Evolutionary conservation across 1,139 yeast genomes (phyloP).

Genomic region (Candida mesenterica): DNA sequence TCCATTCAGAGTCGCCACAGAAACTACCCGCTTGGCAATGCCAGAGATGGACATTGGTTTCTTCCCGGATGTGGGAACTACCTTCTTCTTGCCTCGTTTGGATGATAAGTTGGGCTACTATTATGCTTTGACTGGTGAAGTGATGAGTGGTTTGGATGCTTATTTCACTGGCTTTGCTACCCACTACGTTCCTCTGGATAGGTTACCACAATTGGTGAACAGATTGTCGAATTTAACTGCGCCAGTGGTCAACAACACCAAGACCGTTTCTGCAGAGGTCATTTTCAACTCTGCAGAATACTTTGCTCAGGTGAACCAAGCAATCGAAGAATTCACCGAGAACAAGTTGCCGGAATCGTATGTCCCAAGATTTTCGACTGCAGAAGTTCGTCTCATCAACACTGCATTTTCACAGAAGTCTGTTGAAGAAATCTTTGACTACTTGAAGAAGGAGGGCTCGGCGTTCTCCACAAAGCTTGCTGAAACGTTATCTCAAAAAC

Average conservation of each 20-base stretch:
- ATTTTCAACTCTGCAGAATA: conserved; percentile 35
- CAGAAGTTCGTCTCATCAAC: conserved; percentile 64
- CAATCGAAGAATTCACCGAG: conserved; percentile 74
- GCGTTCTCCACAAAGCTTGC: conserved; percentile 66
- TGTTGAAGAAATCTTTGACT: conserved; percentile 60
- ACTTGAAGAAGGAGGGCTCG: conserved; percentile 54
- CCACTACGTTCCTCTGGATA: conserved; percentile 73
- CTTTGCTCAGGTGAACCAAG: conserved; percentile 61
- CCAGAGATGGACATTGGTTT: conserved; percentile 98
- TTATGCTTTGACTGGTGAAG: conserved; percentile 82
- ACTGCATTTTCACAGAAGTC: conserved; percentile 58
- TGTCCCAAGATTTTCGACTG: conserved; percentile 56
- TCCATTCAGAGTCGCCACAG: conserved; percentile 93
- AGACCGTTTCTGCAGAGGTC: conserved; percentile 24
- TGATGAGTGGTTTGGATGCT: conserved; percentile 74
- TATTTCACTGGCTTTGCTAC: conserved; percentile 86
- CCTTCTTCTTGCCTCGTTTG: conserved; percentile 81
- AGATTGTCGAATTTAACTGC: conserved; percentile 63
- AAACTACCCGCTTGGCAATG: conserved; percentile 89
- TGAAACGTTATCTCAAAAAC: conserved; percentile 56
- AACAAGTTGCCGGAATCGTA: conserved; percentile 66
- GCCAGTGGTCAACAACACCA: conserved; percentile 31
- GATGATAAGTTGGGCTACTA: conserved; percentile 84
- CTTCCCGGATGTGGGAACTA: conserved; percentile 94
- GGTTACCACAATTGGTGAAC: conserved; percentile 57